phyloP scores from a whole-genome alignment of 2,329 filamentous ascomycete genomes.

The Cladophialophora exuberans region DNA sequence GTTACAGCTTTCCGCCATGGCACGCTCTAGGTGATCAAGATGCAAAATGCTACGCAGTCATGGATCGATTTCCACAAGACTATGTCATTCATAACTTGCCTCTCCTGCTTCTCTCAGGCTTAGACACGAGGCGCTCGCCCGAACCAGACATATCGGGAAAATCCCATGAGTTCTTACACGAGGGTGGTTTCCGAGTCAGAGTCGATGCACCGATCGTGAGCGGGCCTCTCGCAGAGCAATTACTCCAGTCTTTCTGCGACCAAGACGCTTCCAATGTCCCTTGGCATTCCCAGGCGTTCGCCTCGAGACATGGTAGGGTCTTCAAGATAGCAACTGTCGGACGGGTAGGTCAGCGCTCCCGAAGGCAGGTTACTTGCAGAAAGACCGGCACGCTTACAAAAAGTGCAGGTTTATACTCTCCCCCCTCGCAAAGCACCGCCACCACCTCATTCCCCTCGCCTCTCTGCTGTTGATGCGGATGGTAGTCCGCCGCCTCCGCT shows the following conservation, averaged over 20 bases:
- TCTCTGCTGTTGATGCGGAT: slow-evolving; percentile 49
- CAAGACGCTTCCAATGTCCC: slow-evolving; percentile 67
- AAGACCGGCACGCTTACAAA: slow-evolving; percentile 26
- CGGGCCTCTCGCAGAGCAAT: slow-evolving; percentile 64
- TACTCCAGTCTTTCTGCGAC: slow-evolving; percentile 68
- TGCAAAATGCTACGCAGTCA: slow-evolving; percentile 35
- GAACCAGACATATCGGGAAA: slow-evolving; percentile 39
- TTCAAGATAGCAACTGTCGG: slow-evolving; percentile 76
- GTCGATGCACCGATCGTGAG: slow-evolving; percentile 72
- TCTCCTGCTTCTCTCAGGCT: slow-evolving; percentile 78
- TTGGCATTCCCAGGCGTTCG: slow-evolving; percentile 65
- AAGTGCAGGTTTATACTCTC: slow-evolving; percentile 54
- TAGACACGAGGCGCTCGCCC: slow-evolving; percentile 52
- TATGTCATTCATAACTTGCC: slow-evolving; percentile 88
- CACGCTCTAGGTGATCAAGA: too few species aligned
- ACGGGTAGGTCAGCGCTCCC: slow-evolving; percentile 67
- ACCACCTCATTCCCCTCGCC: slow-evolving; percentile 54
- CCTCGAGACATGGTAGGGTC: slow-evolving; percentile 53
- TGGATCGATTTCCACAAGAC: slow-evolving; percentile 57
- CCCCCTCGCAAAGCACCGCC: slow-evolving; percentile 66
- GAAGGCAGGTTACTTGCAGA: not conserved
- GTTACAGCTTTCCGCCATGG: too few species aligned
- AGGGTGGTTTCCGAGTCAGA: slow-evolving; percentile 65
- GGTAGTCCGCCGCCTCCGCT: slow-evolving; percentile 53
- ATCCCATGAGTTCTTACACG: slow-evolving; percentile 54